Base-by-base conservation (phyloP, 768 basidiomycete genomes). In the Mycena alexandri region DNA sequence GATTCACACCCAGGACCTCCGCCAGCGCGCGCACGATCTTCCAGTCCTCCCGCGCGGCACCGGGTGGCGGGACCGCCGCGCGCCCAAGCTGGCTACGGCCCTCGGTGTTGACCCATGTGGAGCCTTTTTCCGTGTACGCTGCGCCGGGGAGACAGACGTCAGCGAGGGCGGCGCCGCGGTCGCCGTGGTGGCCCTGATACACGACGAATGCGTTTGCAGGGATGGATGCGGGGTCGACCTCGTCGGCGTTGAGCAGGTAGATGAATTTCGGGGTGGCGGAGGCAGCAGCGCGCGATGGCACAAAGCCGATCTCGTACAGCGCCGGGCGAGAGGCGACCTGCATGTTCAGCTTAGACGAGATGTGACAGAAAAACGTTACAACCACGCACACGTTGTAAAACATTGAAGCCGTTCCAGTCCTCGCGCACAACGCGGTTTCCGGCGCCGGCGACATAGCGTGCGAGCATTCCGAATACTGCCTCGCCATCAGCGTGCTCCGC, bases 131-230 rank as follows among this genome's bases (percentile, higher is more conserved):
- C 3, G 97, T 99, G 81, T 98, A 98, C 3, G 98, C 98, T 17
- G 92, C 87, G 10, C 87, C 94, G 17, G 98, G 98, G 19, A 99
- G 82, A 77, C 93, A 94, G 65, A 99, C 95, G 75, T 99, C 98
- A n/a, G 98, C 98, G 24, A 96, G 89, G 74, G 95, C 94, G 3
- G 98, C 98, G 41, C 98, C 97, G 61, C 94, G 84, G 78, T 99
- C 98, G 73, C 98, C 98, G 76, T 99, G 98, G 78, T 98, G 96
- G 41, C 98, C 98, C 75, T 99, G 98, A 79, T 99, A 99, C 16
- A 99, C 97, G 51, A 99, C 96, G 74, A 99, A 99, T 4, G 97
- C 95, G 73, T 95, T 88, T 63, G 87, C 83, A 34, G 98, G 96
- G 65, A 99, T 96, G 4, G 92, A 88, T 55, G 89, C 87, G 44